Evolutionary conservation across 2,329 filamentous ascomycete species (phyloP), one percentile per base, ranked within the genome.

Genomic region (Aureobasidium mangrovei): DNA sequence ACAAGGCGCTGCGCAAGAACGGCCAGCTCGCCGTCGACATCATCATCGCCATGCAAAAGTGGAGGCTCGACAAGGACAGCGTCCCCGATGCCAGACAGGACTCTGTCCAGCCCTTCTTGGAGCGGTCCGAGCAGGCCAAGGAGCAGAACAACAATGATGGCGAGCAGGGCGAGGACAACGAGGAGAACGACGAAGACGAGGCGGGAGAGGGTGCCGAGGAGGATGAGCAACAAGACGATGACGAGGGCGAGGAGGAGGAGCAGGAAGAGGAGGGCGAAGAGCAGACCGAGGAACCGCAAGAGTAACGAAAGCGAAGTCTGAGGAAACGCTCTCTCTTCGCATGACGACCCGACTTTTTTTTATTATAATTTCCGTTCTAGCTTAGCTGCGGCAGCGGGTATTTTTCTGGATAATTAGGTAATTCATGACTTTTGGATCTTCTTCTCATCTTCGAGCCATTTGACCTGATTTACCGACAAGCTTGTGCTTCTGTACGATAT

Each of bases 1-100:
- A 77, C 60, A 75, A 74, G 61, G 77, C 77, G 5, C 65, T 80
- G 48, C 67, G 72, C 62, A 76, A 76, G 67, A 78, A 80, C 58
- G 77, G 77, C 0, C 74, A 78, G 61, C 63, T 80, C 51, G 77
- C 76, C 2, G 77, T 80, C 40, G 77, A 80, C 59, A 73, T 80
- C 55, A 77, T 80, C 58, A 64, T 71, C 32, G 70, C 71, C 3
- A 76, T 79, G 59, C 77, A 79, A 67, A 74, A 75, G 59, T 80
- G 77, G 77, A 66, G 74, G 40, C 64, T 80, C 36, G 74, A 77
- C 42, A 70, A 72, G 54, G 68, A 72, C 27, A 64, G 65, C 18
- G 70, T 80, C 12, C 77, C 77, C 7, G 76, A 79, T 68, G 70
- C 72, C 57, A 67, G 76, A 48, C 70, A 73, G 56, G 71, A 74